phyloP scores from a whole-genome alignment of 805 yeast genomes.

The Metschnikowia bowlesiae region DNA sequence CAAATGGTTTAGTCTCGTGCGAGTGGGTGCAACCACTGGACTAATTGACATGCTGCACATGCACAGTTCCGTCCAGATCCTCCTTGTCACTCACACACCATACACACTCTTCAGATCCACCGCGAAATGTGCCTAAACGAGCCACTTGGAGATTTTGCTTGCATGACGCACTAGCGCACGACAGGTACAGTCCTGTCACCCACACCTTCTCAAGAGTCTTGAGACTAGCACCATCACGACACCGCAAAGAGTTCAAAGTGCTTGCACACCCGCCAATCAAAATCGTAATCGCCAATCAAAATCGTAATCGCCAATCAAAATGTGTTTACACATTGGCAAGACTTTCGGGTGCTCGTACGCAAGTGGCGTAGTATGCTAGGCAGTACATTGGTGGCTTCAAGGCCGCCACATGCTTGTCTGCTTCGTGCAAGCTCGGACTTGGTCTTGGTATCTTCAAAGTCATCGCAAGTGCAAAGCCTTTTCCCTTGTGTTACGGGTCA shows the following conservation, averaged over 20 bases:
- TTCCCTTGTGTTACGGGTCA: too few relatives aligned
- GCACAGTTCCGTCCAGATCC: neutral
- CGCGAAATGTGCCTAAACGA: too few relatives aligned
- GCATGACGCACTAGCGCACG: too few relatives aligned
- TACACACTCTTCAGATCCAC: too few relatives aligned
- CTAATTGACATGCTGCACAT: neutral
- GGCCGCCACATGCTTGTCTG: neutral
- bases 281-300: too few relatives aligned
- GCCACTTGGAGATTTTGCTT: too few relatives aligned
- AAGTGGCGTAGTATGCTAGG: neutral
- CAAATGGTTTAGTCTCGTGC: neutral
- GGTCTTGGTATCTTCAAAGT: conserved; percentile 3
- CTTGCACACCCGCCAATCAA: conserved; percentile 5
- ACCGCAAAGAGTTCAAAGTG: neutral
- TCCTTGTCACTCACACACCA: too few relatives aligned
- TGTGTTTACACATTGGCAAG: conserved; percentile 14
- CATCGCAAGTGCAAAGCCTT: conserved; percentile 10
- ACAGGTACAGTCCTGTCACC: too few relatives aligned
- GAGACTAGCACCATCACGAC: too few relatives aligned
- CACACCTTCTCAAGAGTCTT: too few relatives aligned
- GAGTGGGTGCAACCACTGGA: neutral
- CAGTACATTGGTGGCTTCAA: neutral
- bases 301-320: too few relatives aligned
- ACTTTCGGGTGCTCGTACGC: conserved; percentile 2
- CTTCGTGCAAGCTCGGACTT: neutral